Evolutionary conservation across 1,284 basidiomycete genomes (phyloP).

Genomic region (Anthracocystis panici-leucophaei): DNA sequence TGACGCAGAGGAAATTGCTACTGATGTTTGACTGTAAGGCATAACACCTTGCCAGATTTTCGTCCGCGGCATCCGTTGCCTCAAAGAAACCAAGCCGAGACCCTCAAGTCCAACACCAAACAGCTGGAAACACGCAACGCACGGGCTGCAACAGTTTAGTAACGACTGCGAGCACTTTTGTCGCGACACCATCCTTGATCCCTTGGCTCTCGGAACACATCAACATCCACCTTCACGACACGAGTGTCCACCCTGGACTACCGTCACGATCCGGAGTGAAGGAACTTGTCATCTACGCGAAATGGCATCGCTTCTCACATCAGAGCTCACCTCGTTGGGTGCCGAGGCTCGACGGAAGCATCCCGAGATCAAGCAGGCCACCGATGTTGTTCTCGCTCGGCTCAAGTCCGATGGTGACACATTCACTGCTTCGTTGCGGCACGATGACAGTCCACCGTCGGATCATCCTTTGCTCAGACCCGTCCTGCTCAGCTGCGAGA

Average conservation of each 20-base stretch:
- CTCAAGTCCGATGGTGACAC: constrained; percentile 53
- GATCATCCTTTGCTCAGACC: constrained; percentile 83
- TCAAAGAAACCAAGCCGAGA: not conserved
- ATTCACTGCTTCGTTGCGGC: constrained; percentile 32
- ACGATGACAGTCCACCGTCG: constrained; percentile 22
- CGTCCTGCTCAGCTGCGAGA: constrained; percentile 92
- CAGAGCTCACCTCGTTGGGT: constrained; percentile 64
- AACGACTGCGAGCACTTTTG: not conserved
- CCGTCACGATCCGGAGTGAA: not conserved
- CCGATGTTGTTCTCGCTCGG: constrained; percentile 51
- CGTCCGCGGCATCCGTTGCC: not conserved
- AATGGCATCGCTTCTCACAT: constrained; percentile 64
- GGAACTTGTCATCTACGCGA: not conserved
- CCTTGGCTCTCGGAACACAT: not conserved
- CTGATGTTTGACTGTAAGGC: not conserved
- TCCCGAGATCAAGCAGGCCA: constrained; percentile 64
- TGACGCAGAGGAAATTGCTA: too few relatives aligned
- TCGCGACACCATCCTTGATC: not conserved
- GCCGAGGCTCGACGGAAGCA: constrained; percentile 66
- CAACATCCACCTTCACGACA: not conserved
- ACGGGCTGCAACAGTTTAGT: not conserved
- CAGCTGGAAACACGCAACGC: not conserved
- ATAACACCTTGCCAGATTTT: not conserved
- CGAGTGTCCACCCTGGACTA: not conserved
- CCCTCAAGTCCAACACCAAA: constrained; percentile 10